Conservation (phyloP, 495 filamentous ascomycete genomes). For the Elaphomyces granulatus region DNA sequence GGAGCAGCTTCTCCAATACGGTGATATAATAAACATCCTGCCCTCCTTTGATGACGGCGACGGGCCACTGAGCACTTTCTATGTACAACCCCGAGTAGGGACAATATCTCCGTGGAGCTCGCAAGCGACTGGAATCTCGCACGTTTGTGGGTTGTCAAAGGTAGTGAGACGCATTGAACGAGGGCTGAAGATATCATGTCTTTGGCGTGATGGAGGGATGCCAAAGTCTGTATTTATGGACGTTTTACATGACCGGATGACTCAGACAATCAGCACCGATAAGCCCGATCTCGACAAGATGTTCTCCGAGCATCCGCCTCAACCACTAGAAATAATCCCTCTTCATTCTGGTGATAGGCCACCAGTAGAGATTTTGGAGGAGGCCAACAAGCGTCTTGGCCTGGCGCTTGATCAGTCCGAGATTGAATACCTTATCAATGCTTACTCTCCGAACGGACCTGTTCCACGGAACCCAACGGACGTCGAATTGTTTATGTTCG, state of each 20-base stretch:
- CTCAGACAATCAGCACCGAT: conserved; percentile 51
- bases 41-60: conserved; percentile 29
- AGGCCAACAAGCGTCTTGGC: conserved; percentile 69
- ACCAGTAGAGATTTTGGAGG: conserved; percentile 57
- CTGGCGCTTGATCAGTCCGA: conserved; percentile 78
- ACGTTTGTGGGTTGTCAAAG: conserved; percentile 71
- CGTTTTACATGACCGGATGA: conserved; percentile 84
- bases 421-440: conserved; percentile 83
- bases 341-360: conserved; percentile 45
- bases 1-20: conserved; percentile 48
- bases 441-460: conserved; percentile 57
- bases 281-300: conserved; percentile 55
- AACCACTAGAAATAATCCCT: conserved; percentile 55
- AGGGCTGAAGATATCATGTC: conserved; percentile 55
- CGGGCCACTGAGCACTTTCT: conserved; percentile 39
- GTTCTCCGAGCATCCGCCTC: conserved; percentile 63
- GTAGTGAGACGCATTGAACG: conserved; percentile 75
- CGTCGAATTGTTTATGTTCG: conserved; percentile 98
- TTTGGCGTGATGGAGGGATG: conserved; percentile 18
- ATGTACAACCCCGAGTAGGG: conserved; percentile 60
- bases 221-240: conserved; percentile 49
- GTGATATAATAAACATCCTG: conserved; percentile 36
- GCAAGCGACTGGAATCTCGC: conserved; percentile 82
- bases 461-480: conserved; percentile 63
- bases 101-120: conserved; percentile 97